Evolutionary conservation across 768 basidiomycete species (phyloP), one percentile per base, ranked within the genome.

Genomic region (Galerina marginata): DNA sequence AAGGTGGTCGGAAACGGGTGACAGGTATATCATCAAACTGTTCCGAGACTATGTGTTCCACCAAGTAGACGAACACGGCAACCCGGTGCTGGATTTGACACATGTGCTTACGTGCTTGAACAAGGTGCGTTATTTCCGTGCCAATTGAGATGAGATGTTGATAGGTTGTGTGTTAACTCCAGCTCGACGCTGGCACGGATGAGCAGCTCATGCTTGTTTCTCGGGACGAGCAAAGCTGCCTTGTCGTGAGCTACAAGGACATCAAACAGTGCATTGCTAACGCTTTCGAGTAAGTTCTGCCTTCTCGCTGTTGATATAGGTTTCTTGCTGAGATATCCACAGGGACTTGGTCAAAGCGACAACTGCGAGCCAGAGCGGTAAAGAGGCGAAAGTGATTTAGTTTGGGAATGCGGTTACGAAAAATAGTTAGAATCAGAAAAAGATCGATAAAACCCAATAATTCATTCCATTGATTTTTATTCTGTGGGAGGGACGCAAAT

Each of bases 41-140:
- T 99, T 99, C 83, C 86, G 97, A 15, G 97, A 99, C 74, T 96
- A 92, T 67, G 95, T 99, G 25, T 99, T 99, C 75, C 97, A 99
- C 71, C 95, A 97, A 73, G 90, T 97, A 43, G 95, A 97, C 64
- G 93, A 95, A 69, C 83, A 86, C 65, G 93, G 94, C 9, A 88
- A 90, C 54, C 96, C 97, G 0, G 86, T 97, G 15, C 81, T 98
- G 58, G 95, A 96, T 70, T 76, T 99, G 60, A 85, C 89, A 0
- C 96, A 99, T 76, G 96, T 99, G 10, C 77, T 99, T 23, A 86
- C 90, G 2, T 95, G 93, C 69, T 77, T 99, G 64, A 99, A 96
- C 82, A 99, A 99, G 86, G 65, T 64, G 36, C 10, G 40, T 43
- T 38, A 36, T 36, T 37, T 37, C 12, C 36, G 6, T 6, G 16